Conservation (phyloP, 1,284 basidiomycete genomes). For the Boletellus sp. region DNA sequence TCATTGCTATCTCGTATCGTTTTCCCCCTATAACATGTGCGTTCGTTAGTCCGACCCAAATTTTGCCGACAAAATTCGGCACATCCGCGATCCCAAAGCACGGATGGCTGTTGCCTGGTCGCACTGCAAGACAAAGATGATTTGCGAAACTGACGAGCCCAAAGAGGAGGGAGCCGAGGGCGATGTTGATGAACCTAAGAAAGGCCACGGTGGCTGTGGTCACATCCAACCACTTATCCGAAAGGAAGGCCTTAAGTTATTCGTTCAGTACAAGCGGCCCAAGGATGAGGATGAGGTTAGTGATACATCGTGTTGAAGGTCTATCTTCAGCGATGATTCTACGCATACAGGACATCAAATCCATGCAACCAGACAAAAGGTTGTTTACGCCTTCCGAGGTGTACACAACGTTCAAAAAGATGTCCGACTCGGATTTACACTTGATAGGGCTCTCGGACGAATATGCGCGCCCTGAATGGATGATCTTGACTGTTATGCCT, state of each 20-base stretch:
- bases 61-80: conserved; percentile 81
- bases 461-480: conserved; percentile 98
- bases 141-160: conserved; percentile 83
- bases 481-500: conserved; percentile 97
- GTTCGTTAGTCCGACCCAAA: conserved; percentile 70
- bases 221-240: conserved; percentile 88
- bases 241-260: conserved; percentile 94
- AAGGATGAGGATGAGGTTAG: conserved; percentile 91
- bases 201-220: conserved; percentile 94
- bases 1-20: conserved; percentile 33
- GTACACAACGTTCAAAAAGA: conserved; percentile 91
- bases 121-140: conserved; percentile 81
- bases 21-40: conserved; percentile 25
- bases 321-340: conserved; percentile 14
- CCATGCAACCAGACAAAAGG: conserved; percentile 87
- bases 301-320: not conserved
- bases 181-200: conserved; percentile 74
- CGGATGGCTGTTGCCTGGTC: conserved; percentile 86
- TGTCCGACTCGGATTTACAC: conserved; percentile 86
- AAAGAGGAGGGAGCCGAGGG: conserved; percentile 79
- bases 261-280: conserved; percentile 91
- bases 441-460: conserved; percentile 92
- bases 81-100: conserved; percentile 83
- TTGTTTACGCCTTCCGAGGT: conserved; percentile 86
- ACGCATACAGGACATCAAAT: conserved; percentile 66